Evolutionary conservation across 2,329 filamentous ascomycete genomes (phyloP).

Genomic region (Fusarium musae): DNA sequence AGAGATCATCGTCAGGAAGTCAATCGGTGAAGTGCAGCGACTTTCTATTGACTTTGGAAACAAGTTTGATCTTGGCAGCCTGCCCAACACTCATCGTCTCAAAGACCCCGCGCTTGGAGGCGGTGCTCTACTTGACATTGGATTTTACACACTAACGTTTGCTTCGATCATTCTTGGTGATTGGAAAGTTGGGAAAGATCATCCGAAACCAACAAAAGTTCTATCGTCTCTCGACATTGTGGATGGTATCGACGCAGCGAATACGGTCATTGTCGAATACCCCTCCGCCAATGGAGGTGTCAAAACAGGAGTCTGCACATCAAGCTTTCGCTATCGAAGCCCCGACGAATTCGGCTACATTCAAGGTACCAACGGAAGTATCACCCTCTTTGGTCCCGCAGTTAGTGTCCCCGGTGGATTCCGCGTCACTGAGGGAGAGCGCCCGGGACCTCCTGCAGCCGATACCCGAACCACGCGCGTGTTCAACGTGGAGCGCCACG

Average conservation of each 20-base stretch:
- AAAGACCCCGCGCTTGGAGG: slow-evolving; percentile 23
- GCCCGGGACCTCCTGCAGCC: not conserved
- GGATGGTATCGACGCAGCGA: slow-evolving; percentile 16
- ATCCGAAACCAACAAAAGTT: slow-evolving; percentile 8
- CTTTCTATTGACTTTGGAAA: slow-evolving; percentile 22
- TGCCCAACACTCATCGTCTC: slow-evolving; percentile 10
- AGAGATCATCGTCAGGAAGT: slow-evolving; percentile 19
- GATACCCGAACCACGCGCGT: slow-evolving; percentile 1
- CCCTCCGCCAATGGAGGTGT: not conserved
- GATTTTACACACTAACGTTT: slow-evolving; percentile 10
- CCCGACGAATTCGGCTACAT: slow-evolving; percentile 10
- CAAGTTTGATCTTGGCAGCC: not conserved
- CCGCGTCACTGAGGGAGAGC: slow-evolving; percentile 4
- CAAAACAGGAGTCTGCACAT: slow-evolving; percentile 19
- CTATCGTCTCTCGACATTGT: slow-evolving; percentile 11
- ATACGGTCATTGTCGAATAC: slow-evolving; percentile 4
- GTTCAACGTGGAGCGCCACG: slow-evolving; percentile 14
- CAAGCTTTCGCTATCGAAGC: slow-evolving; percentile 18
- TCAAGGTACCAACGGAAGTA: slow-evolving; percentile 11
- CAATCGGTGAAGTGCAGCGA: slow-evolving; percentile 19
- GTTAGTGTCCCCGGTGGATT: slow-evolving; percentile 22
- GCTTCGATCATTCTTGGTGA: slow-evolving; percentile 19
- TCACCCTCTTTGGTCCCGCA: slow-evolving; percentile 6
- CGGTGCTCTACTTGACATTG: slow-evolving; percentile 18
- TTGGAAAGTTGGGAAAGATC: slow-evolving; percentile 17